These are phyloP conservation scores for Antrodiella citrinella DNA, from an alignment of 768 basidiomycete genomes.

Conservation along the genomic window DNA sequence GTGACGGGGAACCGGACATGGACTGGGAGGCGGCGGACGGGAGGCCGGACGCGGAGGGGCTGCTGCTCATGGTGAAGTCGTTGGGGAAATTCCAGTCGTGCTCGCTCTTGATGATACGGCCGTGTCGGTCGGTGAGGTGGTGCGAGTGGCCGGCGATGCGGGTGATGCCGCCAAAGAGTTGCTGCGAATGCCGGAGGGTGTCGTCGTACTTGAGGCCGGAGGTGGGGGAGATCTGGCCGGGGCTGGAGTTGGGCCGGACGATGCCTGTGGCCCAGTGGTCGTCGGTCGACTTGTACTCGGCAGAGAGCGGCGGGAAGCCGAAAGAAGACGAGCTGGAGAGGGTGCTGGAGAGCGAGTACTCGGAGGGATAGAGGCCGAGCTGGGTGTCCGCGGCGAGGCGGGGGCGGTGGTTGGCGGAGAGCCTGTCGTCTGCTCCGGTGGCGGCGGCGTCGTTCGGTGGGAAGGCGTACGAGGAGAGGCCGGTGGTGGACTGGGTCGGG, in stretches of 20 bases:
- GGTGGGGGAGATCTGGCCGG: constrained; percentile 39
- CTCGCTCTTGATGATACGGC: constrained; percentile 33
- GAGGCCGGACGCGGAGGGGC: constrained; percentile 30
- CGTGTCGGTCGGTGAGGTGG: constrained; percentile 36
- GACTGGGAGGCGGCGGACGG: constrained; percentile 21
- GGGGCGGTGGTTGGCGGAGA: too few relatives aligned
- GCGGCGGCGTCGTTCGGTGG: too few relatives aligned
- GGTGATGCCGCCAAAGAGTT: constrained; percentile 58
- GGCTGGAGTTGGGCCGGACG: constrained; percentile 60
- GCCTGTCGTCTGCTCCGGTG: constrained; percentile 35
- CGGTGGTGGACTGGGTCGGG: constrained; percentile 24
- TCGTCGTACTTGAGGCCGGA: constrained; percentile 66
- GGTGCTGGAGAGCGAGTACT: constrained; percentile 42
- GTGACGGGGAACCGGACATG: constrained; percentile 36
- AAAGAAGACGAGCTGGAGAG: constrained; percentile 39
- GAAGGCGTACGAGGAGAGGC: constrained; percentile 47
- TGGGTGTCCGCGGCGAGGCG: constrained; percentile 43
- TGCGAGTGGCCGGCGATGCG: constrained; percentile 64
- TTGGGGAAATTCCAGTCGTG: constrained; percentile 63
- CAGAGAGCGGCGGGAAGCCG: constrained; percentile 29
- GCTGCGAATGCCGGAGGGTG: constrained; percentile 54
- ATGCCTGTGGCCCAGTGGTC: constrained; percentile 59
- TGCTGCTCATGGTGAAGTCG: constrained; percentile 30
- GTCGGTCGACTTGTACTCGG: constrained; percentile 19
- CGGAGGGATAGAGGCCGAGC: constrained; percentile 35